Base-by-base conservation (phyloP, 768 basidiomycete species). In the Pleurotus salmoneostramineus region DNA sequence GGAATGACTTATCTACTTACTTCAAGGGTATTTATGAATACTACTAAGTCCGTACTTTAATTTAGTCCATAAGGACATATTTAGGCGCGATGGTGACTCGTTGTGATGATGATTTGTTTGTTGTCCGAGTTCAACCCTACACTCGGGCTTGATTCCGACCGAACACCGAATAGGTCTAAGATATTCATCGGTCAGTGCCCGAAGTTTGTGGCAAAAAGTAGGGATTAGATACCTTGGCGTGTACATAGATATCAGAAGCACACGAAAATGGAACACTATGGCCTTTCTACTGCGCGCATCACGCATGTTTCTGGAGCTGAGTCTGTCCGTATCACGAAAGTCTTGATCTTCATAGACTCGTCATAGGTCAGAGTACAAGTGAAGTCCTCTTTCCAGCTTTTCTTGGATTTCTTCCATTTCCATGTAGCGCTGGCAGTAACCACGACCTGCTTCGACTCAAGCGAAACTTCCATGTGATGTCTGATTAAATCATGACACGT, bases 341-440 rank as follows among this genome's bases (percentile, higher is more conserved):
- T 71, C 47, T 69, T 63, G 31, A 81, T 77, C 62, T 77, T 78
- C 61, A 72, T 60, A 14, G 63, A 49, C 33, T 80, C 79, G 61
- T 81, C 79, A 58, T 71, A 80, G 7, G 71, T 71, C 43, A 81
- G 65, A 1, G 73, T 76, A 67, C 78, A 79, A 14, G 67, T 72
- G 58, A 80, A 78, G 43, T 79, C 75, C 57, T 81, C 80, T 11
- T 61, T 69, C 74, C 75, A 81, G n/a, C 67, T 64, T 12, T 71
- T 66, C 12, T 75, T 72, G 58, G 77, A 79, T 47, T 67, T 63
- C 51, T 70, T 74, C 80, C 80, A 81, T 46, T 67, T 77, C 80
- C 80, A 81, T 4, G 62, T 70, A 34, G 77, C 67, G 58, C 72
- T 77, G 4, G 76, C 78, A 14, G 63, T 63, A 11, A 77, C 66